Evolutionary conservation across 176 grass and related monocot species (phyloP), one percentile per base, ranked within the genome.

Genomic region (Chloris gayana): DNA sequence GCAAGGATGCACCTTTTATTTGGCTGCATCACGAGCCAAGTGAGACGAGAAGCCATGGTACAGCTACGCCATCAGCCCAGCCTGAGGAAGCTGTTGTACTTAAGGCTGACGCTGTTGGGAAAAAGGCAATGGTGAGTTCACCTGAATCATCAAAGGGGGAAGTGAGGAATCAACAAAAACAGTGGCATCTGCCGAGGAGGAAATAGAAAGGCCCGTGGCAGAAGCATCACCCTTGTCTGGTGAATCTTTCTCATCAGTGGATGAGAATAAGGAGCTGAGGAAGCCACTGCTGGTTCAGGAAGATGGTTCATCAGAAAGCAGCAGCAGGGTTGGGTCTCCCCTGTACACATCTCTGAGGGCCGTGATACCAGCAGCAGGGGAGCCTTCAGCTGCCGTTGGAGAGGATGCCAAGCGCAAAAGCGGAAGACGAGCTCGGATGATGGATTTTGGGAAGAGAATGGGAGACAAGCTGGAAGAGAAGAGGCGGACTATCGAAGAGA

Each of bases 381-480:
- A 31, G 11, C 44, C 72, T 5, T 63, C 37, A 15, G n/a, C 75
- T 4, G 24, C 67, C 19, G 14, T 50, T 74, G 89, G 73, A 53
- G 90, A 95, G 14, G 96, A 95, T 7, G 51, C 18, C 1, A 91
- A 86, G 72, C 70, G 64, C 82, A 94, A 82, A 77, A 69, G 77
- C 8, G 80, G 88, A 19, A 86, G 86, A 54, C 83, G 92, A 75
- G 84, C 88, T 53, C 91, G 72, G 41, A 92, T 98, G 92, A 72
- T 95, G 92, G 92, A 95, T 80, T 89, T 98, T 8, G 79, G 84
- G 70, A 98, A 93, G 85, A 86, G 76, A 84, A 64, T 98, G 85
- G 95, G 90, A 19, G 95, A 89, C 80, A 98, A 98, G 70, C 83
- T 98, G 60, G 95, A 94, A 80, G 95, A 98, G 78, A 95, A 98